phyloP scores from a whole-genome alignment of 1,284 basidiomycete species.

The Inonotus hispidus region DNA sequence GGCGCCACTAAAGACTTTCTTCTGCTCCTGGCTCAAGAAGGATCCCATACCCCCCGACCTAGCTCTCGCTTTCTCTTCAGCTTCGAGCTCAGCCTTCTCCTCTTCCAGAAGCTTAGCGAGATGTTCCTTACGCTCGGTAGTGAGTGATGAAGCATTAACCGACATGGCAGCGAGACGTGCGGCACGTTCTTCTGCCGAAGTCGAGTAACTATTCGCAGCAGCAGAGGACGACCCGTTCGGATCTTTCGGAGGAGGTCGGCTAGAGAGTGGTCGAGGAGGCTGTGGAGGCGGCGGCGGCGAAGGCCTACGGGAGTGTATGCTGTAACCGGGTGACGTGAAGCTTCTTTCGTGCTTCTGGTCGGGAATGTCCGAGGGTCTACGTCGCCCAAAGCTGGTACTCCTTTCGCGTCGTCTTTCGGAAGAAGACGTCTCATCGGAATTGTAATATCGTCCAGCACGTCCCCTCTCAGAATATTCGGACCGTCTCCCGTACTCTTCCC shows the following conservation, averaged over 20 bases:
- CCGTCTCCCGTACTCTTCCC: conserved; percentile 1
- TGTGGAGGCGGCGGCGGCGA: conserved; percentile 9
- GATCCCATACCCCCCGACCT: conserved; percentile 68
- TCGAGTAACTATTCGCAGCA: conserved; percentile 33
- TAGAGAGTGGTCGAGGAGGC: conserved; percentile 19
- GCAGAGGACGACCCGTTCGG: conserved; percentile 4
- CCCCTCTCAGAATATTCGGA: background rate
- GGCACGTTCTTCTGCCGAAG: conserved; percentile 55
- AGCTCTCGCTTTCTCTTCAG: conserved; percentile 53
- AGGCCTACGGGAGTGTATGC: conserved; percentile 23
- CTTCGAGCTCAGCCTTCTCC: conserved; percentile 67
- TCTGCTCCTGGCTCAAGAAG: conserved; percentile 69
- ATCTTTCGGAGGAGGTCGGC: background rate
- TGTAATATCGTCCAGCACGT: background rate
- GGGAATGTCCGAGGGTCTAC: background rate
- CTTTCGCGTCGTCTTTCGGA: conserved; percentile 12
- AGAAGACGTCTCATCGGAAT: conserved; percentile 16
- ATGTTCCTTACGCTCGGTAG: conserved; percentile 62
- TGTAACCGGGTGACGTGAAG: background rate
- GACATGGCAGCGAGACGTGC: conserved; percentile 87
- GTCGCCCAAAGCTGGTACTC: conserved; percentile 9
- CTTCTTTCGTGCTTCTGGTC: conserved; percentile 11
- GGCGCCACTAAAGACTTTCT: conserved; percentile 69
- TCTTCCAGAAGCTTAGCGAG: conserved; percentile 57
- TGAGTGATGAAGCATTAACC: conserved; percentile 59